These are phyloP conservation scores for Rhodotorula kratochvilovae DNA, from an alignment of 768 basidiomycete species.

Conservation along the genomic window DNA sequence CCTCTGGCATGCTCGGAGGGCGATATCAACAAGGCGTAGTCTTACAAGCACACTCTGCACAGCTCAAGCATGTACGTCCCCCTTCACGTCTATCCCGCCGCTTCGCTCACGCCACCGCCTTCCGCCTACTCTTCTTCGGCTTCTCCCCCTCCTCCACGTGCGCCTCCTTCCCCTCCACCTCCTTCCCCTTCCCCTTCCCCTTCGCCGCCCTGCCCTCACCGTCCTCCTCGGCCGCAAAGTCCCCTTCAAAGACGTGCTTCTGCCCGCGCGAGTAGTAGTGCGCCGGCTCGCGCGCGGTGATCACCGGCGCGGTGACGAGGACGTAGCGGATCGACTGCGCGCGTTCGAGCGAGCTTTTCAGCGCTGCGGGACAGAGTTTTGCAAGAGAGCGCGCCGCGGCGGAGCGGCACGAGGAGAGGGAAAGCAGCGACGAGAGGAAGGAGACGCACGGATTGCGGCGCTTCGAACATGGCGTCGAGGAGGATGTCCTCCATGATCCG, in stretches of 20 bases:
- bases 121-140: not conserved
- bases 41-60: no score
- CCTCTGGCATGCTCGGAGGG: no score
- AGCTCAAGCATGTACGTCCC: no score
- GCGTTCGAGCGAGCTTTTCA: constrained; percentile 5
- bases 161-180: not conserved
- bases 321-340: constrained; percentile 21
- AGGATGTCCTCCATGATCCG: constrained; percentile 83
- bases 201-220: not conserved
- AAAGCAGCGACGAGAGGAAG: constrained; percentile 57
- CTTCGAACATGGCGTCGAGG: constrained; percentile 77
- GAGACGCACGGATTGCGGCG: constrained; percentile 41
- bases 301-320: constrained; percentile 22
- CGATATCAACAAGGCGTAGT: no score
- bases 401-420: constrained; percentile 59
- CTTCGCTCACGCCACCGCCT: not conserved
- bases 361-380: constrained; percentile 41
- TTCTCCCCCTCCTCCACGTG: not conserved
- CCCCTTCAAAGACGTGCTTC: constrained; percentile 39
- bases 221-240: constrained; percentile 12
- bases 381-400: no score
- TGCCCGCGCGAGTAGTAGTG: constrained; percentile 38
- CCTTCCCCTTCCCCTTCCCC: constrained; percentile 39
- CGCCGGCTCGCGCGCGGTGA: not conserved
- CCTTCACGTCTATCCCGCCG: no score